phyloP scores from a whole-genome alignment of 1,139 yeast genomes.

The Protomyces lactucae-debilis region DNA sequence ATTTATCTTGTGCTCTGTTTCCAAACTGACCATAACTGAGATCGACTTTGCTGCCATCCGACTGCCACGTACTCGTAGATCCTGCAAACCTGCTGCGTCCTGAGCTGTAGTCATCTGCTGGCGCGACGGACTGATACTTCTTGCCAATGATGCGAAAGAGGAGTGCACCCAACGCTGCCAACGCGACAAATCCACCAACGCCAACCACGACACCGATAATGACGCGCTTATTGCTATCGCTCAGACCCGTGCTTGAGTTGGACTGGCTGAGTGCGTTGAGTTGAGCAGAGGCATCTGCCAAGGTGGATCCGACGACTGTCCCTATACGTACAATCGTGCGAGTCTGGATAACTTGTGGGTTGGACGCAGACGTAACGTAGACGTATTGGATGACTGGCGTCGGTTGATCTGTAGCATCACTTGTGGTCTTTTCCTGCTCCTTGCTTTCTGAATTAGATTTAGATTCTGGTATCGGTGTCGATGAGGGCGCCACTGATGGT shows the following conservation, averaged over 20 bases:
- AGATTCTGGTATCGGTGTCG: neutral
- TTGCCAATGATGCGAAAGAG: constrained; percentile 10
- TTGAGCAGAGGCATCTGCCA: constrained; percentile 21
- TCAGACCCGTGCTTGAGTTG: constrained; percentile 8
- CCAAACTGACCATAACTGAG: neutral
- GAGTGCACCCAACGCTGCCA: constrained; percentile 11
- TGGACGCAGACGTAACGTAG: neutral
- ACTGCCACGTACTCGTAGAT: neutral
- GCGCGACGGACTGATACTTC: neutral
- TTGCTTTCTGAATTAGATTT: neutral
- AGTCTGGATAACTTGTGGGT: neutral
- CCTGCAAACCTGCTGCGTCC: no score
- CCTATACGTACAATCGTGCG: constrained; percentile 11
- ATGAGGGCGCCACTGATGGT: neutral
- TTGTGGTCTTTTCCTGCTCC: neutral
- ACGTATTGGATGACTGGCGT: neutral
- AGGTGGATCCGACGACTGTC: constrained; percentile 8
- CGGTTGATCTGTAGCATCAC: neutral
- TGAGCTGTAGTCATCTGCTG: no score
- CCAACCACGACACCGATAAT: constrained; percentile 24
- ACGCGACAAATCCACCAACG: constrained; percentile 11
- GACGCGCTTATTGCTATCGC: constrained; percentile 10
- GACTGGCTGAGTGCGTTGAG: constrained; percentile 18
- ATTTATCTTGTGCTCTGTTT: neutral
- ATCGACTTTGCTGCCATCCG: neutral